Percentiles rank a stretch among this genome's conserved stretches.
Evolutionary conservation across 805 yeast genomes (phyloP).

Genomic region (Schwanniomyces sp.): DNA sequence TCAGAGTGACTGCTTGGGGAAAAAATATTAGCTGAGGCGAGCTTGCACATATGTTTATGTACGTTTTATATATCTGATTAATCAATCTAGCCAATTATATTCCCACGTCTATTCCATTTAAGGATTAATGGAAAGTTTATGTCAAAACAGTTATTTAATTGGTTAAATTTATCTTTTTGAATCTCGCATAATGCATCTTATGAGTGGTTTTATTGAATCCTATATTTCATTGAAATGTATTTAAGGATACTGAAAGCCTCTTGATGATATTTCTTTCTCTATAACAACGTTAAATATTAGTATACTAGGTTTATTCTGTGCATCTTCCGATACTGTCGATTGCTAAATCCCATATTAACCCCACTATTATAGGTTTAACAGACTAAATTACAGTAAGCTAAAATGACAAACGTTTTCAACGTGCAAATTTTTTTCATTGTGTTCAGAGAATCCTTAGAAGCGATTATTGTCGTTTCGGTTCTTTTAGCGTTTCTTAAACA

Average conservation of each 20-base stretch:
- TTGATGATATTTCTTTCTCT: neutral
- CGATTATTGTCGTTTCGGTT: slow-evolving; percentile 87
- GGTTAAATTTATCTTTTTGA: neutral
- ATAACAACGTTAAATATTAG: neutral
- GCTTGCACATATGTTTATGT: neutral
- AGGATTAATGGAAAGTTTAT: neutral
- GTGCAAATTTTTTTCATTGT: slow-evolving; percentile 84
- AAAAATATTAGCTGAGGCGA: neutral
- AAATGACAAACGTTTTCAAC: slow-evolving; percentile 52
- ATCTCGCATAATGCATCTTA: neutral
- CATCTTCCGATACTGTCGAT: neutral
- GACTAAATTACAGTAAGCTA: neutral
- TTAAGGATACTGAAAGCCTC: neutral
- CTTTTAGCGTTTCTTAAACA: slow-evolving; percentile 88
- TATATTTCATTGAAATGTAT: neutral
- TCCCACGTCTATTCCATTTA: neutral
- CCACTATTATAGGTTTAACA: neutral
- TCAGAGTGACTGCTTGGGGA: neutral
- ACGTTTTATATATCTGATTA: neutral
- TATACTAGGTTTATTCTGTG: neutral
- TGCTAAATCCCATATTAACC: neutral
- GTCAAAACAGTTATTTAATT: neutral
- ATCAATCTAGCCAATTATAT: neutral
- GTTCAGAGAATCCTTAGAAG: slow-evolving; percentile 92
- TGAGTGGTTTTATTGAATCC: neutral